Evolutionary conservation across 805 yeast species (phyloP).

Genomic region (Yamadazyma nakazawae): DNA sequence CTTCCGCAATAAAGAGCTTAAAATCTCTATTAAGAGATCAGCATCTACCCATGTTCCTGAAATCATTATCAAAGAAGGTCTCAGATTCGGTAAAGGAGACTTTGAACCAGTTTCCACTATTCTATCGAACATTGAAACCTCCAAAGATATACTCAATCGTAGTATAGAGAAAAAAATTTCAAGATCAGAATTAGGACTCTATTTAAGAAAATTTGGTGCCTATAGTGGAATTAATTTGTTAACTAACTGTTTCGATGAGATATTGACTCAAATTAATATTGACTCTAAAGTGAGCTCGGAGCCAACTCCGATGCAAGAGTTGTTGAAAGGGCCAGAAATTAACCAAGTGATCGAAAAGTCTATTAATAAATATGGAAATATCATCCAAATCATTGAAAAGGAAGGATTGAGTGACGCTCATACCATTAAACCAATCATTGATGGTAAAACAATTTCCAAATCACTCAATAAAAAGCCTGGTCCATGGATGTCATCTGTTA

Average conservation of each 20-base stretch:
- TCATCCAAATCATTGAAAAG: conserved; percentile 29
- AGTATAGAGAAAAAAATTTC: conserved; percentile 18
- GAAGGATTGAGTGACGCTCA: conserved; percentile 42
- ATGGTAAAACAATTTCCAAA: conserved; percentile 66
- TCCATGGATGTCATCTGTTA: conserved; percentile 71
- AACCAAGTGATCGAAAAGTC: conserved; percentile 4
- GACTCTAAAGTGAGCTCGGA: neutral
- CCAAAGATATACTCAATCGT: conserved; percentile 21
- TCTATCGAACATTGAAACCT: conserved; percentile 10
- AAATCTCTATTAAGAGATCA: conserved; percentile 37
- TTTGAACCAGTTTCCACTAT: conserved; percentile 46
- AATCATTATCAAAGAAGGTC: conserved; percentile 61
- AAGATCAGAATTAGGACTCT: conserved; percentile 60
- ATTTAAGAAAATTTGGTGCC: conserved; percentile 52
- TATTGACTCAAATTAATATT: conserved; percentile 12
- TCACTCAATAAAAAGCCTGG: conserved; percentile 67
- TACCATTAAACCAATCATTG: conserved; percentile 60
- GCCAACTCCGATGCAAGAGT: conserved; percentile 12
- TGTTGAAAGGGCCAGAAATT: conserved; percentile 4
- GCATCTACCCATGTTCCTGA: conserved; percentile 40
- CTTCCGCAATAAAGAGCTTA: conserved; percentile 36
- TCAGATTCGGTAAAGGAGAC: conserved; percentile 59
- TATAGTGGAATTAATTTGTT: conserved; percentile 46
- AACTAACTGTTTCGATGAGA: conserved; percentile 34
- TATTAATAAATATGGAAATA: conserved; percentile 26